Percentiles rank a stretch among this genome's conserved stretches.
These are phyloP conservation scores for Fusarium tjaetaba DNA, from an alignment of 2,329 filamentous ascomycete species.

Conservation along the genomic window DNA sequence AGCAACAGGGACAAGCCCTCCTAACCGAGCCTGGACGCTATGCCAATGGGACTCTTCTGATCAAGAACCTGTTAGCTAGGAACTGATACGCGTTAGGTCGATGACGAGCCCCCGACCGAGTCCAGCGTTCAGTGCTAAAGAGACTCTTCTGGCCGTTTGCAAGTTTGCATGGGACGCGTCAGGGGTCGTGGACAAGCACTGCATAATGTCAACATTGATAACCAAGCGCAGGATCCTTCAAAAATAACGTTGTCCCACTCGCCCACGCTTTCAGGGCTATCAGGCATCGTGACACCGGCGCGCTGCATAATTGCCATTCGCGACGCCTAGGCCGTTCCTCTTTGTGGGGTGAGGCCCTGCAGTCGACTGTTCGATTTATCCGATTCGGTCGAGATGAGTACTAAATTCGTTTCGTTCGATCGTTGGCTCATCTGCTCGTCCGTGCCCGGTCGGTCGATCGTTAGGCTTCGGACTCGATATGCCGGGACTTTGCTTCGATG, in stretches of 20 bases:
- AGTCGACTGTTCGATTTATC: background rate
- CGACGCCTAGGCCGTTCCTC: background rate
- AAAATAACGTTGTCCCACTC: background rate
- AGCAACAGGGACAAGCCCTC: no score
- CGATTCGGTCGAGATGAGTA: background rate
- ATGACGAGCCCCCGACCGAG: background rate
- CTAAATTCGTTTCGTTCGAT: background rate
- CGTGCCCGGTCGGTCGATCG: background rate
- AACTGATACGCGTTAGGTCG: background rate
- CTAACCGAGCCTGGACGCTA: background rate
- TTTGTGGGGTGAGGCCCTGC: background rate
- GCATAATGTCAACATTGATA: background rate
- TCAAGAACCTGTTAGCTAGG: background rate
- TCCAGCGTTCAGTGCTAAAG: background rate
- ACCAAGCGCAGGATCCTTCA: background rate
- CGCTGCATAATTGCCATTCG: background rate
- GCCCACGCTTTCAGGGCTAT: background rate
- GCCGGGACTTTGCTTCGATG: background rate
- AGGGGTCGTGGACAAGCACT: background rate
- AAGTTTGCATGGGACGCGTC: background rate
- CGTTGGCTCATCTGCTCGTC: background rate
- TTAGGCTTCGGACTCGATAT: background rate
- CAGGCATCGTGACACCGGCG: background rate
- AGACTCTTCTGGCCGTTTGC: background rate
- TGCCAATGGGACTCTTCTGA: background rate